Evolutionary conservation across 257 asterid genomes (phyloP), one percentile per base, ranked within the genome.

Genomic region (Scutellaria minor): DNA sequence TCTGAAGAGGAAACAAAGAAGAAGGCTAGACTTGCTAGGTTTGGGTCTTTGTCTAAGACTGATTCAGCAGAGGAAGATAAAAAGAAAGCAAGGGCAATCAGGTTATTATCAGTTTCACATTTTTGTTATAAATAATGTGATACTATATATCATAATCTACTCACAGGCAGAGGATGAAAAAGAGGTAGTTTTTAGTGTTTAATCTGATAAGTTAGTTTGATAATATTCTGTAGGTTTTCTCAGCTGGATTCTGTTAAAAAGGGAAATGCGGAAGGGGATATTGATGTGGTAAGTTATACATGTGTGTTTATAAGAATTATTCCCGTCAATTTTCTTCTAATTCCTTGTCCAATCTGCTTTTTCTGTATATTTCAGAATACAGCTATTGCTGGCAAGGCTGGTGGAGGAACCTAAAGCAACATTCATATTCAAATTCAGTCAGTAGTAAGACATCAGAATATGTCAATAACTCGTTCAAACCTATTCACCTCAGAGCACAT

Each of bases 21-120:
- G 89, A 88, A 84, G 72, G 90, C 96, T 80, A 83, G 95, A 75
- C 80, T 83, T 60, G 89, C 88, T 55, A 81, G 94, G 81, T 86
- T 90, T 74, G 88, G 84, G 14, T 78, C 88, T 65, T 64, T 72
- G 53, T 50, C 83, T 35, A 79, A 80, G 81, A 63, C 81, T 62
- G 89, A 83, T 77, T 40, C 87, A 1, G 77, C 15, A 63, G 97
- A 90, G 80, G 96, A 85, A 82, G 96, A 86, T 64, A 76, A 76
- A 69, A 76, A 69, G 72, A 69, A 69, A 60, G 80, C 75, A 6
- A 83, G 97, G 78, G 93, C 91, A 42, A 51, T 85, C 75, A 88
- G 97, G 96, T 90, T 56, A 52, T 50, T 71, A 11, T 60, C 24
- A 66, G 50, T 61, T 59, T 35, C 39, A 18, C 15, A 39, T 15